Base-by-base conservation (phyloP, 1,139 yeast species). In the Kodamaea sp. region DNA sequence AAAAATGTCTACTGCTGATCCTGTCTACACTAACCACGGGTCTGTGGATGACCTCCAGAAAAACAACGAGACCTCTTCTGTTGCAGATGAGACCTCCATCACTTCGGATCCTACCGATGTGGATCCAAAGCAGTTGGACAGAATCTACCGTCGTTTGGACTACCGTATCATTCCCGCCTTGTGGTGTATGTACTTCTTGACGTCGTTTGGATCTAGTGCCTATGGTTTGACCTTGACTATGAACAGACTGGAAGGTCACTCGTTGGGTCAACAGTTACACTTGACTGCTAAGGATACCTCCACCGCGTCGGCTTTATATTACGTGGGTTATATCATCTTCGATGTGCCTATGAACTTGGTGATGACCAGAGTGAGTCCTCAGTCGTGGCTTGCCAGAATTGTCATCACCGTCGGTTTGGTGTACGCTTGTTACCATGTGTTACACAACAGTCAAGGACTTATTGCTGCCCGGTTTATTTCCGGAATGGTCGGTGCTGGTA, bases 341-440 rank as follows among this genome's bases (percentile, higher is more conserved):
- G 96, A 87, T 58, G 80, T 86, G 22, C 96, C 96, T 15, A 85
- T 86, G 92, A 87, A 87, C 59, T 70, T 87, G 51, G 61, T 79
- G 34, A 86, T 87, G 95, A 86, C 95, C n/a, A 69, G 71, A 41
- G 75, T 86, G 8, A 80, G 89, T 26, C 95, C 96, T 1, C 94
- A 87, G 50, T 74, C 86, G 2, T 87, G 96, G 96, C 65, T 87
- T 41, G 72, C 88, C 4, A 76, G 96, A 59, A 86, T 84, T 47
- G 83, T 85, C 20, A 66, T 84, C 30, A 70, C 87, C 15, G 87
- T 86, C 24, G 96, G 95, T 5, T 50, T 85, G 29, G 89, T 84
- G 2, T 85, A 83, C 51, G 57, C 86, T 1, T 87, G 94, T 53
- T 85, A 83, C 55, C 68, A 78, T 8, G 80, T 85, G 0, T 66